Base-by-base conservation (phyloP, 495 filamentous ascomycete species). In the Stereocaulon alpinum region DNA sequence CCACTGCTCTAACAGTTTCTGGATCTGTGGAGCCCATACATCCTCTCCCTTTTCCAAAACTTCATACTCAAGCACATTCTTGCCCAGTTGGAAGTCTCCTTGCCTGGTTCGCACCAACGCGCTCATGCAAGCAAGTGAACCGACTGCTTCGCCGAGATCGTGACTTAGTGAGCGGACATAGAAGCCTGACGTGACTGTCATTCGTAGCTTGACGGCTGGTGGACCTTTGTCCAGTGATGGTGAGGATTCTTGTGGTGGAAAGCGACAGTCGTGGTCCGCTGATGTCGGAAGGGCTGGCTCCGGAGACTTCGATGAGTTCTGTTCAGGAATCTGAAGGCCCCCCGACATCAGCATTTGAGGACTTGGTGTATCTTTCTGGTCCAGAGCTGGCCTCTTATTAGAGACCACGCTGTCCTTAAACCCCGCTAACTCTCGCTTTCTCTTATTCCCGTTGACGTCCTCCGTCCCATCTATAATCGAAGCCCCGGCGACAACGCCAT, bases 161-260 rank as follows among this genome's bases (percentile, higher is more conserved):
- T 97, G 90, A 56, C 88, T 88, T 45, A 99, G 78, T 40, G 86
- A 91, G 56, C 93, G 88, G 43, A 99, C 93, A 72, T 99, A 99
- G 77, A 97, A 99, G 44, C 93, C 93, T 4, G 90, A 95, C 5
- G 90, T 86, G 43, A 96, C 93, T 1, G 87, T 95, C 87, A 99
- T 89, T 57, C 84, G 82, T 52, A 99, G 80, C 68, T 80, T 87
- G 43, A 82, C 85, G 9, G 91, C 91, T 2, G 89, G 82, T 9
- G 86, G 83, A 9, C 76, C 77, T 53, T 71, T 72, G 32, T 72
- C 72, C 71, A 74, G 69, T 17, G 69, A 67, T 15, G 70, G 9
- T 52, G 30, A 66, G 60, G 4, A 71, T 70, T 20, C 72, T 64
- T 17, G 74, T 62, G 45, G 73, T 68, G 17, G 68, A 68, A 11